Conservation (phyloP, 2,329 filamentous ascomycete genomes). For the Cercospora canescens region DNA sequence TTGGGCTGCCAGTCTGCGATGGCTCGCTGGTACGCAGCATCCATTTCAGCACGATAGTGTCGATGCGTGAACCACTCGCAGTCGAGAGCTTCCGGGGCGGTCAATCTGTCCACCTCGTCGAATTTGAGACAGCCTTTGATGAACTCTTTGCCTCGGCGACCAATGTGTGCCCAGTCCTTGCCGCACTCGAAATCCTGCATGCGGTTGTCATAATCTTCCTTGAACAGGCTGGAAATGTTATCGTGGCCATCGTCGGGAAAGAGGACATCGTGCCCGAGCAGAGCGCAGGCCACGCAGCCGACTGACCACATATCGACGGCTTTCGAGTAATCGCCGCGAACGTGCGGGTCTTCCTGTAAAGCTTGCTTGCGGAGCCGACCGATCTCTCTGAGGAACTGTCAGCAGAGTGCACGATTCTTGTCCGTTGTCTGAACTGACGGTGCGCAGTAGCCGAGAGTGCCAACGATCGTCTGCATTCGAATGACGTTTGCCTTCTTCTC, state of each 20-base stretch:
- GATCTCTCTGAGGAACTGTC: slow-evolving; percentile 38
- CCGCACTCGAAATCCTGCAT: not conserved
- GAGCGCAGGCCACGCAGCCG: slow-evolving; percentile 54
- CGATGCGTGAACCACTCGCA: slow-evolving; percentile 60
- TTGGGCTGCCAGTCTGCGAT: slow-evolving; percentile 52
- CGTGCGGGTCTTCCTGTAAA: slow-evolving; percentile 12
- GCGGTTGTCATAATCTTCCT: slow-evolving; percentile 44
- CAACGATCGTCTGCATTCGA: slow-evolving; percentile 57
- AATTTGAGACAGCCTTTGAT: slow-evolving; percentile 53
- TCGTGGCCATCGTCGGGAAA: slow-evolving; percentile 39
- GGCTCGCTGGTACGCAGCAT: slow-evolving; percentile 51
- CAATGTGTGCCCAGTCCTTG: slow-evolving; percentile 40
- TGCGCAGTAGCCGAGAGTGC: slow-evolving; percentile 59
- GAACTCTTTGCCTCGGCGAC: slow-evolving; percentile 53
- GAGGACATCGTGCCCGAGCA: slow-evolving; percentile 53
- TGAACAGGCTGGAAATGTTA: slow-evolving; percentile 34
- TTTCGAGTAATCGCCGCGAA: slow-evolving; percentile 53
- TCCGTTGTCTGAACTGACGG: slow-evolving; percentile 48
- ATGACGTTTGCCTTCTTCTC: slow-evolving; percentile 22
- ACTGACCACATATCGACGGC: slow-evolving; percentile 64
- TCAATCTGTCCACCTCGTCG: slow-evolving; percentile 52
- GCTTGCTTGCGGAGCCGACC: slow-evolving; percentile 24
- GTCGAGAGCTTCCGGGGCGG: slow-evolving; percentile 53
- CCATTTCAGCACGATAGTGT: slow-evolving; percentile 48
- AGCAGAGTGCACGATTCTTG: not conserved